Evolutionary conservation across 1,139 yeast species (phyloP), one percentile per base, ranked within the genome.

Genomic region (Arxiozyma telluris): DNA sequence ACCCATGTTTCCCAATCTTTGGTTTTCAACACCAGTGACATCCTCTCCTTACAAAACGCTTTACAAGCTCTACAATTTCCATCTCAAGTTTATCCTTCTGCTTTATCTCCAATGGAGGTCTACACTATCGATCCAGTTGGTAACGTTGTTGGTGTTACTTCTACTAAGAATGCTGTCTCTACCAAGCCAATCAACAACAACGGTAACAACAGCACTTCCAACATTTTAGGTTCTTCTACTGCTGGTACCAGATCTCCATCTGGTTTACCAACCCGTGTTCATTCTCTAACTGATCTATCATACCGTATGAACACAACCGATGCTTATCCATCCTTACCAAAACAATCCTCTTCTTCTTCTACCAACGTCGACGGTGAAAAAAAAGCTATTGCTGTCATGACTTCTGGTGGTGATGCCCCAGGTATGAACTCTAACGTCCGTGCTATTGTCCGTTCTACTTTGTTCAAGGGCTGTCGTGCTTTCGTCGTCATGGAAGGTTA

Each of bases 371-470:
- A 46, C n/a, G 49, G 49, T 20, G 48, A 47, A 44, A 53, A 60
- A 56, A 65, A 67, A 50, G 64, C 67, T 27, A 87, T 93, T 61
- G 98, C 95, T 7, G 94, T 93, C 52, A 88, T 93, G 93, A 93
- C 98, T 1, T 88, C 96, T 1, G 98, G 98, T 63, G 98, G 98
- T 69, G 98, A 91, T 72, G 64, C 98, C 48, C 98, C 96, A 25
- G 98, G 98, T 61, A 93, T 93, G 98, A 90, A 91, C 70, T 91
- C 97, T 1, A 87, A 85, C 51, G 98, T 93, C 20, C 79, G 98
- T 61, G 62, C 64, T 1, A 95, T 93, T 55, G 96, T 93, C 8
- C 80, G 98, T 62, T 81, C 96, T 2, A 96, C 96, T 51, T 87
- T 93, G 59, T 81, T 77, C 72, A 79, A 82, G 58, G 94, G 90